Base-by-base conservation (phyloP, 116 monocot species). In the Zostera marina region DNA sequence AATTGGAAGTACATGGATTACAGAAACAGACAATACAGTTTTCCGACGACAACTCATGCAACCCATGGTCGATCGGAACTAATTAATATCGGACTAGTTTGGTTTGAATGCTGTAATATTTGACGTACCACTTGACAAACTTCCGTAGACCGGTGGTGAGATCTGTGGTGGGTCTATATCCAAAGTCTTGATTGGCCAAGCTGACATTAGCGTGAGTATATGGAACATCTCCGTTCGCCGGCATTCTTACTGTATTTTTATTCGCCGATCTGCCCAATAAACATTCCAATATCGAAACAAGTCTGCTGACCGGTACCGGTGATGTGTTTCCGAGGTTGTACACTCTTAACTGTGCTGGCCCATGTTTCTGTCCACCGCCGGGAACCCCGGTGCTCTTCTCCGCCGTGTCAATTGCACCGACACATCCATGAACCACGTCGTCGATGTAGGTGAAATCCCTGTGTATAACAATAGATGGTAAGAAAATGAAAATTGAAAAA, bases 241-340 rank as follows among this genome's bases (percentile, higher is more conserved):
- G 72, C 66, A 73, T 61, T 12, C 57, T 54, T 9, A 75, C 65
- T 19, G 66, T 44, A 22, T 44, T 24, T 70, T 70, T 75, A 60
- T 61, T 70, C 25, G 75, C 75, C 70, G 65, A 70, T 19, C 15
- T 48, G n/a, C 8, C 8, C 16, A 48, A 48, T 16, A 48, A 48
- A 15, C 54, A 21, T 62, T 76, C 76, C 48, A 76, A 56, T 21
- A 76, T 66, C n/a, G 56, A 15, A 11, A 77, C 77, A 49, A 77
- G 63, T 17, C 49, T 53, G 11, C 42, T 38, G 1, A 77, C 77
- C 19, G 72, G 63, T 39, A 77, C 72, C 21, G 77, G 77, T 6
- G 68, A 77, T 7, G 72, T 77, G 72, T 77, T 77, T 4, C 77
- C 77, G 41, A 77, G 68, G 59, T 77, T 77, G 72, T 72, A 77